Evolutionary conservation across 768 basidiomycete genomes (phyloP).

Genomic region (Amanita rimosa): DNA sequence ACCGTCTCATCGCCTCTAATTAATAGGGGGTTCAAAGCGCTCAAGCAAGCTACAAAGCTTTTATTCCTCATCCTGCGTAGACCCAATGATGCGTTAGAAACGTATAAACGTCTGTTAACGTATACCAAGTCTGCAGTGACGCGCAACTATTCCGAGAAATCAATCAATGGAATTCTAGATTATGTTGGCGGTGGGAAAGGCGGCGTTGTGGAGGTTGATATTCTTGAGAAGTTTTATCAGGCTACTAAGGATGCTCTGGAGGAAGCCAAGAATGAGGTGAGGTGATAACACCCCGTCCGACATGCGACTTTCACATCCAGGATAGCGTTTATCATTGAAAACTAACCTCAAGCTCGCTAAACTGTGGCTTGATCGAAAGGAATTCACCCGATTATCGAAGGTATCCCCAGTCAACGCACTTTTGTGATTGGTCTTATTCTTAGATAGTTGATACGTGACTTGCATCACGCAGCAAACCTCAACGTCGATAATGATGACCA

Average conservation of each 20-base stretch:
- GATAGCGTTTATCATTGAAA: conserved; percentile 83
- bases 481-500: conserved; percentile 63
- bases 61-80: conserved; percentile 71
- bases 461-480: conserved; percentile 54
- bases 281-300: conserved; percentile 10
- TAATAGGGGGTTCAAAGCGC: conserved; percentile 92
- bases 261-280: conserved; percentile 93
- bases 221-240: conserved; percentile 93
- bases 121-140: conserved; percentile 97
- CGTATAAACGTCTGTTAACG: conserved; percentile 77
- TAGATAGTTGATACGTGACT: conserved; percentile 61
- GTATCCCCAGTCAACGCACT: conserved; percentile 25
- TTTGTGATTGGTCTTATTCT: conserved; percentile 1
- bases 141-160: conserved; percentile 94
- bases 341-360: conserved; percentile 97
- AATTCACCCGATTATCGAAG: conserved; percentile 75
- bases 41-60: conserved; percentile 95
- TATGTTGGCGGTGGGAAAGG: conserved; percentile 91
- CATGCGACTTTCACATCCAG: not conserved
- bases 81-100: conserved; percentile 75
- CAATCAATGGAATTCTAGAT: conserved; percentile 96
- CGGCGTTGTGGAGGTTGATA: conserved; percentile 67
- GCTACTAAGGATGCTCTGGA: conserved; percentile 81
- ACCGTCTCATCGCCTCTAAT: not conserved
- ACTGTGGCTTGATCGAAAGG: conserved; percentile 91